phyloP scores from a whole-genome alignment of 1,284 basidiomycete species.

The Stygiomarasmius scandens region DNA sequence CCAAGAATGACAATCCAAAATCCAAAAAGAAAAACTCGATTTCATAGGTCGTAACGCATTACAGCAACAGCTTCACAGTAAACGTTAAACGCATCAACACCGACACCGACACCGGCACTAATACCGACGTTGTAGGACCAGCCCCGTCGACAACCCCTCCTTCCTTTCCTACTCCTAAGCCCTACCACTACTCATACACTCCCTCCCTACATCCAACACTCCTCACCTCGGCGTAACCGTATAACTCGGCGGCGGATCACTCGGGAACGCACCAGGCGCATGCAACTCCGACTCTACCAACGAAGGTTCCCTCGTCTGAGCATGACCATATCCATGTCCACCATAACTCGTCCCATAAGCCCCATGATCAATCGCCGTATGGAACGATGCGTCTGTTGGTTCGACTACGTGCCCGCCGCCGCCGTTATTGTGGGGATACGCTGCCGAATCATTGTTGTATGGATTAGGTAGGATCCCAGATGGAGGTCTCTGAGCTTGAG shows the following conservation, averaged over 20 bases:
- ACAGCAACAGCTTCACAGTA: no score
- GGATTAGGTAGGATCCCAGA: background rate
- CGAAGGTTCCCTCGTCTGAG: background rate
- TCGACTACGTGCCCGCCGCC: conserved; percentile 10
- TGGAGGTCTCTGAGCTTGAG: background rate
- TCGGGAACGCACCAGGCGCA: background rate
- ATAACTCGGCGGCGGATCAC: conserved; percentile 4
- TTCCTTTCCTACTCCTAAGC: no score
- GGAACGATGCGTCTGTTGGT: conserved; percentile 16
- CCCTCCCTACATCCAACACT: no score
- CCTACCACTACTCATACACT: no score
- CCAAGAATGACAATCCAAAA: no score
- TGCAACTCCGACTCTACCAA: background rate
- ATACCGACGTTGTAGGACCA: no score
- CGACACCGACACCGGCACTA: no score
- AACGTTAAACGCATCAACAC: no score
- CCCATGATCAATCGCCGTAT: conserved; percentile 14
- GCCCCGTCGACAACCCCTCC: no score
- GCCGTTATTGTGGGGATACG: background rate
- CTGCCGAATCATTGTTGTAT: background rate
- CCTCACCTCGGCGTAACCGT: background rate
- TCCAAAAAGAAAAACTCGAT: no score
- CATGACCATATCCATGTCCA: background rate
- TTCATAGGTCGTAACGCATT: no score
- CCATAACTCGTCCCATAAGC: background rate